Base-by-base conservation (phyloP, 805 yeast genomes). In the Cyberlindnera americana region DNA sequence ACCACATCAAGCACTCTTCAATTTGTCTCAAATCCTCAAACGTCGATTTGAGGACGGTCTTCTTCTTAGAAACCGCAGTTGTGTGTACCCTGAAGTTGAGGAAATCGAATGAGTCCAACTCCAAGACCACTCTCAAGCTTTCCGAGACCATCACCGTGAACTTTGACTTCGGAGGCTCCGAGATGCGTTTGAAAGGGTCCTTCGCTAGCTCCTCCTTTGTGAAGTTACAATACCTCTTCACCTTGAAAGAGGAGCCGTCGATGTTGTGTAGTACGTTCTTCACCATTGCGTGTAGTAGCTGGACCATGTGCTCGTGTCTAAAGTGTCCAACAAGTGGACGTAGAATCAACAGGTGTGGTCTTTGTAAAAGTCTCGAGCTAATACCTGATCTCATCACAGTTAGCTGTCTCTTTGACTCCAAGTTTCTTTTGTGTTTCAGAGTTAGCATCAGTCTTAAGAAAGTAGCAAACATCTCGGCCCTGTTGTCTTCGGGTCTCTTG, bases 321-420 rank as follows among this genome's bases (percentile, higher is more conserved):
- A 75, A 69, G 47, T 76, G 75, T 5, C 83, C 83, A 25, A 80
- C 65, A 29, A 80, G 55, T 2, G 86, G 83, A 26, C 79, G 60
- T 16, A 80, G 59, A 16, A 80, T 64, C 38, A 72, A 57, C 3
- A 74, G 68, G 38, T 70, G 72, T 11, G 72, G 62, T 37, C 66
- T 66, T 22, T 59, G 48, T 19, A 46, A 50, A 4, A 44, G 23
- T 6, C 38, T 38, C 5, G 35, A 22, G 14, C 24, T 29, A 24
- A 23, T 22, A 17, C 30, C 26, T 18, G 19, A 19, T 37, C 43
- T 49, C 17, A 54, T 29, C 11, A 52, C 44, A 6, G 32, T 34
- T 11, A 52, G 22, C 50, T 50, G 43, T 52, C 48, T 47, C 50
- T 57, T 46, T 40, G 52, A 35, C 37, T 59, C 51, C 24, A 55